Conservation (phyloP, 2,329 filamentous ascomycete species). For the Pestalotiopsis sp. region DNA sequence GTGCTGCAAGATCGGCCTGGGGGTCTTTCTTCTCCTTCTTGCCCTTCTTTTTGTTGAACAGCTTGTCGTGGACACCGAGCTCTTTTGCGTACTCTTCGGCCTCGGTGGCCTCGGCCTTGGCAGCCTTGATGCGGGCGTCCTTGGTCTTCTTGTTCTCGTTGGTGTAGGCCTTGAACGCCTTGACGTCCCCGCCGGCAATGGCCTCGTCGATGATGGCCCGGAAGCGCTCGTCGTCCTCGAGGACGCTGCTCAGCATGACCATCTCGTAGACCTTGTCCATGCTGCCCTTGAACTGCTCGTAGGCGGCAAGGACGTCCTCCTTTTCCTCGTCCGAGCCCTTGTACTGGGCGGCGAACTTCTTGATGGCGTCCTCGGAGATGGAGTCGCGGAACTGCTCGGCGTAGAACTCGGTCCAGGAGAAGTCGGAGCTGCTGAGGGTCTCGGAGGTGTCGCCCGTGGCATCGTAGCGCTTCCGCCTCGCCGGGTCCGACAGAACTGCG, state of each 20-base stretch:
- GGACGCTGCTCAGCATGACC: conserved; percentile 84
- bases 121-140: conserved; percentile 59
- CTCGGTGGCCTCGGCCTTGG: conserved; percentile 68
- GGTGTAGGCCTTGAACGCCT: conserved; percentile 68
- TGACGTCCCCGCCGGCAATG: conserved; percentile 69
- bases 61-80: conserved; percentile 71
- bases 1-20: conserved; percentile 64
- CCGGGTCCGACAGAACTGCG: conserved; percentile 83
- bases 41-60: conserved; percentile 58
- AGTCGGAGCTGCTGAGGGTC: conserved; percentile 74
- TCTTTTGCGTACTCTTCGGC: conserved; percentile 77
- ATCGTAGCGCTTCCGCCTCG: conserved; percentile 84
- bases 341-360: conserved; percentile 76
- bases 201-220: conserved; percentile 78
- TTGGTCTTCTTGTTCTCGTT: conserved; percentile 71
- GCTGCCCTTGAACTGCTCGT: conserved; percentile 71
- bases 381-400: conserved; percentile 78
- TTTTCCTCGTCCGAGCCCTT: conserved; percentile 85
- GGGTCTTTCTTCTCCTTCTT: conserved; percentile 41
- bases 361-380: conserved; percentile 73
- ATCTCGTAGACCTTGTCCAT: conserved; percentile 77
- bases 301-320: conserved; percentile 75
- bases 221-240: conserved; percentile 86
- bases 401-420: conserved; percentile 92
- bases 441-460: conserved; percentile 87